Conservation (phyloP, 352 stramenopile species). For the Phytopythium kandeliae region DNA sequence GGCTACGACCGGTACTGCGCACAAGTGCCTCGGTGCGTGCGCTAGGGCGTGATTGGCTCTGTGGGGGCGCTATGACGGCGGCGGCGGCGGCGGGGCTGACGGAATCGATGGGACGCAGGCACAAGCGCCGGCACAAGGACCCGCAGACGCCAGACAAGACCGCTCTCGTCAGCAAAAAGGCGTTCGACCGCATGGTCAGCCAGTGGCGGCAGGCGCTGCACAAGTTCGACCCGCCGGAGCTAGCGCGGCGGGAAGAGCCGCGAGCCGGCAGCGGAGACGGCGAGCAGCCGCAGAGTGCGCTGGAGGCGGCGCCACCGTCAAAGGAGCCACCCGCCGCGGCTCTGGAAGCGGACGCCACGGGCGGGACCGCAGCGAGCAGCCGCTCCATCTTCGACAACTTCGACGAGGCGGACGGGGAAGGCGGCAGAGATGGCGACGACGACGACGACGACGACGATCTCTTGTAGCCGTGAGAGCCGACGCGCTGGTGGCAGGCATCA, state of each 20-base stretch:
- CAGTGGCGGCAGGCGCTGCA: constrained; percentile 80
- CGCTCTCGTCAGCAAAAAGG: constrained; percentile 67
- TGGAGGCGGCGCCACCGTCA: not conserved
- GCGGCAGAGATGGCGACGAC: constrained; percentile 16
- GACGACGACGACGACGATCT: constrained; percentile 67
- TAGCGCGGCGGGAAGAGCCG: constrained; percentile 14
- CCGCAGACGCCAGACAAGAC: constrained; percentile 82
- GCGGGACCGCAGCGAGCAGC: not conserved
- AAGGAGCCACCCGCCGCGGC: not conserved
- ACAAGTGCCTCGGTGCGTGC: constrained; percentile 45
- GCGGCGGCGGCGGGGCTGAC: not conserved
- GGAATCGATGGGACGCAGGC: constrained; percentile 10
- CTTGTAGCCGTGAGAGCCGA: constrained; percentile 25
- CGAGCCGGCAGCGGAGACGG: not conserved
- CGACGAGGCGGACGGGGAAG: constrained; percentile 40
- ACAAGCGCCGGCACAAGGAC: constrained; percentile 42
- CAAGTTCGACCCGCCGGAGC: constrained; percentile 70
- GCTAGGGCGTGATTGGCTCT: too few relatives aligned
- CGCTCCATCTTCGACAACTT: constrained; percentile 72
- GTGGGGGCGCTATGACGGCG: too few relatives aligned
- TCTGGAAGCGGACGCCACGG: not conserved
- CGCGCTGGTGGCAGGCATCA: too few relatives aligned
- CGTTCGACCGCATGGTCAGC: constrained; percentile 74
- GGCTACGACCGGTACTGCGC: constrained; percentile 86
- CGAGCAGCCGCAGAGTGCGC: not conserved